phyloP scores from a whole-genome alignment of 345 rosid genomes.

The Jatropha curcas region DNA sequence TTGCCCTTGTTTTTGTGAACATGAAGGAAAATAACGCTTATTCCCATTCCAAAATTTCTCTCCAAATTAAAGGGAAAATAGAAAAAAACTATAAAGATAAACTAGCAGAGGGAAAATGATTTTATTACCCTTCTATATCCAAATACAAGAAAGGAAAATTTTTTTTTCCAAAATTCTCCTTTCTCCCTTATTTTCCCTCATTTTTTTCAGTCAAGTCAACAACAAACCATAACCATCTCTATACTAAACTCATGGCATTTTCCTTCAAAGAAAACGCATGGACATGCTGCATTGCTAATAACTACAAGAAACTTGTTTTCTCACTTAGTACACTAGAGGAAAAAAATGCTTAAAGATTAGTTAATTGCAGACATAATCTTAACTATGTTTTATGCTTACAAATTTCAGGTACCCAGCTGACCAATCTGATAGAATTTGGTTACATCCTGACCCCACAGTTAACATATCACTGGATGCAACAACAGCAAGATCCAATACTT shows the following conservation, averaged over 20 bases:
- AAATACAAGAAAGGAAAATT: too few relatives aligned
- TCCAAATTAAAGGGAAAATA: too few relatives aligned
- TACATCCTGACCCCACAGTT: constrained; percentile 16
- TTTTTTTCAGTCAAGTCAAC: neutral
- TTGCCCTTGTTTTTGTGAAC: too few relatives aligned
- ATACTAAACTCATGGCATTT: neutral
- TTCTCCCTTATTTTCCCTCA: too few relatives aligned
- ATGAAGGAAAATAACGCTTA: too few relatives aligned
- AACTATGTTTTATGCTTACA: constrained; percentile 4
- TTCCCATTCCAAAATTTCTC: too few relatives aligned
- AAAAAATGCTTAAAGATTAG: neutral
- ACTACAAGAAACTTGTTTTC: neutral
- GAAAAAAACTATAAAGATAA: too few relatives aligned
- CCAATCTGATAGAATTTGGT: constrained; percentile 61
- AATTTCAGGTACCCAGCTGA: constrained; percentile 56
- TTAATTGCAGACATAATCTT: neutral
- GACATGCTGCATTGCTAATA: neutral
- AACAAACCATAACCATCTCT: neutral
- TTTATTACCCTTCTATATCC: too few relatives aligned
- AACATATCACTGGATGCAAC: constrained; percentile 8
- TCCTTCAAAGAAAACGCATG: neutral
- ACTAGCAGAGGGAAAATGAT: too few relatives aligned
- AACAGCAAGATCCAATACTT: constrained; percentile 7
- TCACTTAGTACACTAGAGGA: neutral
- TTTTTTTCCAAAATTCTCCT: too few relatives aligned